These are phyloP conservation scores for Neonectria neomacrospora DNA, from an alignment of 2,329 filamentous ascomycete species.

Conservation along the genomic window DNA sequence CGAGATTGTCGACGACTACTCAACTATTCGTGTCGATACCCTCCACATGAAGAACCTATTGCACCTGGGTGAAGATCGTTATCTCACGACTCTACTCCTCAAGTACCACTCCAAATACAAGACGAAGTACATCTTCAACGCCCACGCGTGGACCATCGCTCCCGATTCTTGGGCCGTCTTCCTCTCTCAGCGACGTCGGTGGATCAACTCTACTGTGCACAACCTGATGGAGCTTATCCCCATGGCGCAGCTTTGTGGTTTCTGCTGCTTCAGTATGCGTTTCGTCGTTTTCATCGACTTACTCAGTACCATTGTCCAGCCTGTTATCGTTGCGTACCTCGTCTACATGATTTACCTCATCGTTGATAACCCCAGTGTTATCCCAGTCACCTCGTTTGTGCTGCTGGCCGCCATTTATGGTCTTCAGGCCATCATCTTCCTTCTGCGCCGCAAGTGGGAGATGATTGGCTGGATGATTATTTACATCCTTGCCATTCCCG, in stretches of 20 bases:
- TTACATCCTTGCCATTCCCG: conserved; percentile 88
- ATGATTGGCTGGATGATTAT: conserved; percentile 99
- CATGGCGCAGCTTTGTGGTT: conserved; percentile 93
- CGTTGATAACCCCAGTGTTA: conserved; percentile 66
- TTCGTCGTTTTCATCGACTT: conserved; percentile 97
- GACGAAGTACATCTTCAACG: conserved; percentile 94
- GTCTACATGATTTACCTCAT: conserved; percentile 86
- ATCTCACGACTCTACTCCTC: conserved; percentile 91
- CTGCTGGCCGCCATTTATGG: conserved; percentile 96
- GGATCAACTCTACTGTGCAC: conserved; percentile 99
- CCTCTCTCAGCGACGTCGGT: conserved; percentile 96
- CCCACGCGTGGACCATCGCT: conserved; percentile 96
- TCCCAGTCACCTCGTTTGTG: conserved; percentile 89
- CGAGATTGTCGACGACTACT: conserved; percentile 88
- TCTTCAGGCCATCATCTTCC: conserved; percentile 97
- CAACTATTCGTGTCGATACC: conserved; percentile 95
- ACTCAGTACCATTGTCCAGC: conserved; percentile 90
- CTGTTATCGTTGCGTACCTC: conserved; percentile 90
- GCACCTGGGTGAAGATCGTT: conserved; percentile 97
- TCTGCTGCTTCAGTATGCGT: conserved; percentile 99
- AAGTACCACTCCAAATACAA: conserved; percentile 95
- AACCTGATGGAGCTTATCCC: conserved; percentile 97
- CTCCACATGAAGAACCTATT: conserved; percentile 99
- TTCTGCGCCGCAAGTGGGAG: conserved; percentile 96
- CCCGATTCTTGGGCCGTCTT: conserved; percentile 95